Percentiles rank a stretch among this genome's conserved stretches.
phyloP scores from a whole-genome alignment of 176 grass and related monocot species.

The Hsuehochloa calcarea region DNA sequence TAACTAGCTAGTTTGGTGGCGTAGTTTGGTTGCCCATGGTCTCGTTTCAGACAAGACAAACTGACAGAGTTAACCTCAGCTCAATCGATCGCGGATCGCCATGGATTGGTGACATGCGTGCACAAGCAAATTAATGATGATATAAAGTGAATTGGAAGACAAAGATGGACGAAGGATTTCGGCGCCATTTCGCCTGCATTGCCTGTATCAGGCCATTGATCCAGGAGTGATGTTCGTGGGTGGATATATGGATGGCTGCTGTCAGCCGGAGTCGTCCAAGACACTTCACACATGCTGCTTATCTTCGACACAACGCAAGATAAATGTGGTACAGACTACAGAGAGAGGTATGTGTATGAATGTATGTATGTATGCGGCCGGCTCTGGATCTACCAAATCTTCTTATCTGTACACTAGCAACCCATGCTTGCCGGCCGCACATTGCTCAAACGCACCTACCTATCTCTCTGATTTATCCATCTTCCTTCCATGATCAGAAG shows the following conservation, averaged over 20 bases:
- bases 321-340: not conserved
- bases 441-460: not conserved
- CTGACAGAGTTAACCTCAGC: not conserved
- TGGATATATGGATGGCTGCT: not conserved
- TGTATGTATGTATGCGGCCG: not conserved
- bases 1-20: not conserved
- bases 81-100: not conserved
- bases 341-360: not conserved
- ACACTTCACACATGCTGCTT: conserved; percentile 50
- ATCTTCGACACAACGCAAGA: conserved; percentile 28
- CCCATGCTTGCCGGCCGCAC: conserved; percentile 27
- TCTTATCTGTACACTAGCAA: not conserved
- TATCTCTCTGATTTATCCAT: not conserved
- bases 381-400: not conserved
- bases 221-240: not conserved
- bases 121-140: not conserved
- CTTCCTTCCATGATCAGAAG: not conserved
- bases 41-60: not conserved
- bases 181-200: not conserved
- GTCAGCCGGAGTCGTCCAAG: conserved; percentile 18
- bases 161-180: not conserved
- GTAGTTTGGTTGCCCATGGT: not conserved
- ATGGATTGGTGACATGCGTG: not conserved
- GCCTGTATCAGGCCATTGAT: not conserved
- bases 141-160: not conserved